Conservation (phyloP, 2,329 filamentous ascomycete genomes). For the Rugonectria rugulosa region DNA sequence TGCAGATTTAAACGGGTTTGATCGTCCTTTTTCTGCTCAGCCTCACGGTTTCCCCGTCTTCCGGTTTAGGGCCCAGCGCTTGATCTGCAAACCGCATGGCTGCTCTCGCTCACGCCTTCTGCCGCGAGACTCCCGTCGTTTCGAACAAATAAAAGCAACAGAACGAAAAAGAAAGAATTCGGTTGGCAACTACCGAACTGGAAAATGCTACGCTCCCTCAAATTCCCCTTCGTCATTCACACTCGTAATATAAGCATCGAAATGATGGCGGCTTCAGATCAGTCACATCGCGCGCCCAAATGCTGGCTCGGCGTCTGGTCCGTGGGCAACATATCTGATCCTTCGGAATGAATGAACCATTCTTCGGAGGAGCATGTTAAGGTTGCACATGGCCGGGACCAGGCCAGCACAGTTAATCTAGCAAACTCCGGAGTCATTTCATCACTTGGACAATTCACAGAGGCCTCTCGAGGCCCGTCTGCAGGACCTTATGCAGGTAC, state of each 20-base stretch:
- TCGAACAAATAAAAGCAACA: too few species aligned
- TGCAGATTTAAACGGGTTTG: slow-evolving; percentile 3
- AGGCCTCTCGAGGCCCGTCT: too few species aligned
- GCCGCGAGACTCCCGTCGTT: slow-evolving; percentile 4
- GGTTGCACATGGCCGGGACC: slow-evolving; percentile 7
- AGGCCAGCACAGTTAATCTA: slow-evolving; percentile 13
- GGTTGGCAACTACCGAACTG: too few species aligned
- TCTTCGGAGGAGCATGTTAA: background rate
- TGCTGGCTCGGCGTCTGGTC: background rate
- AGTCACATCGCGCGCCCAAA: background rate
- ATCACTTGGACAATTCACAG: too few species aligned
- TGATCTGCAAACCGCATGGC: background rate
- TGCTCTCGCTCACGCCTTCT: background rate
- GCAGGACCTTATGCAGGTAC: slow-evolving; percentile 3
- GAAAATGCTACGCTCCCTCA: too few species aligned
- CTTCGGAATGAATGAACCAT: too few species aligned
- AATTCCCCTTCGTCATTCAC: too few species aligned
- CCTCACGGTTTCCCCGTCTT: slow-evolving; percentile 1
- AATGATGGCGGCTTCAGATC: slow-evolving; percentile 16
- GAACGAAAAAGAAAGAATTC: too few species aligned
- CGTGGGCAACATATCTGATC: background rate
- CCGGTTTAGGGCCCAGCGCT: slow-evolving; percentile 2
- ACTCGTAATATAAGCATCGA: background rate
- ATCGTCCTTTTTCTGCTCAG: slow-evolving; percentile 7
- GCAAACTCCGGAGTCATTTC: slow-evolving; percentile 12